Evolutionary conservation across 2,329 filamentous ascomycete species (phyloP).

Genomic region (Aureobasidium sp.): DNA sequence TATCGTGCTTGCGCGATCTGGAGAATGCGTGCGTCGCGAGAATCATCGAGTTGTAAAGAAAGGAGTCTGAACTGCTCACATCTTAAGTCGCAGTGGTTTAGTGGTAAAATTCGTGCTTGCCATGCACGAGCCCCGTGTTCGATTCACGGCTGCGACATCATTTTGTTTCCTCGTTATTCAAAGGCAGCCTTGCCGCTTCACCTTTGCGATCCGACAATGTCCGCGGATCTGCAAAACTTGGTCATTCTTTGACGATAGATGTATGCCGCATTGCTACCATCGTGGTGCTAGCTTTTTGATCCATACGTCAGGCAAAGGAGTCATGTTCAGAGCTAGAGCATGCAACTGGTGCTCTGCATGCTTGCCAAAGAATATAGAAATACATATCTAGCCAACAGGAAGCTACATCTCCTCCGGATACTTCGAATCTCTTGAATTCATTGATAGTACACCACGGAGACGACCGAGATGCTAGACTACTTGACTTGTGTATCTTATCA

Average conservation of each 20-base stretch:
- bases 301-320: neutral
- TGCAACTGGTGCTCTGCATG: neutral
- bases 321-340: neutral
- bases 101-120: slow-evolving; percentile 14
- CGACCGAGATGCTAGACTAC: neutral
- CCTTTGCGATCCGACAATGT: neutral
- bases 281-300: neutral
- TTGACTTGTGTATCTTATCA: neutral
- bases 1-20: neutral
- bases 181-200: neutral
- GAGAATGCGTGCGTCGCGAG: too few species aligned
- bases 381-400: neutral
- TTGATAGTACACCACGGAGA: neutral
- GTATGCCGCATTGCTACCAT: neutral
- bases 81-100: slow-evolving; percentile 11
- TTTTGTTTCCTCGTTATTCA: neutral
- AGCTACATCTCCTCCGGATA: neutral
- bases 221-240: neutral
- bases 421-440: neutral
- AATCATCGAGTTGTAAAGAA: too few species aligned
- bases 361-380: neutral
- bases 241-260: neutral
- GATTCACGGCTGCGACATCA: slow-evolving; percentile 13
- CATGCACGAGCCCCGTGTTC: slow-evolving; percentile 14
- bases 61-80: too few species aligned